Conservation (phyloP, 2,329 filamentous ascomycete genomes). For the Aureobasidium sp. region DNA sequence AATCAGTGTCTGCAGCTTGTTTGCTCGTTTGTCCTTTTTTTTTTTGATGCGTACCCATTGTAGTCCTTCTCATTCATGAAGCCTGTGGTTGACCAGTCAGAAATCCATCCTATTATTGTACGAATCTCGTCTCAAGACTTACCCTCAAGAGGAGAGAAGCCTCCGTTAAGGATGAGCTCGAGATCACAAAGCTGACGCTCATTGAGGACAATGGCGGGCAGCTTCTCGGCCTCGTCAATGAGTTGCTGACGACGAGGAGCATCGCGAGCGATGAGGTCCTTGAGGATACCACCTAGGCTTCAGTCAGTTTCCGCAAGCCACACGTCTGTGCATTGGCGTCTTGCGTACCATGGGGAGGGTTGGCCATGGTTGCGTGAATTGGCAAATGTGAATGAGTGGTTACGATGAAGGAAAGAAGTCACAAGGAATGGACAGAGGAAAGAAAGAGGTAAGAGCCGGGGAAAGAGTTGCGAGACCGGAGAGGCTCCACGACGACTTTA, state of each 20-base stretch:
- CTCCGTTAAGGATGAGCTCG: constrained; percentile 93
- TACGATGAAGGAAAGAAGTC: constrained; percentile 5
- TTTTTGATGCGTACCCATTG: constrained; percentile 57
- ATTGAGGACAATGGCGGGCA: constrained; percentile 74
- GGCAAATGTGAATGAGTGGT: neutral
- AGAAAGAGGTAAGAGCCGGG: neutral
- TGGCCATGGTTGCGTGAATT: constrained; percentile 34
- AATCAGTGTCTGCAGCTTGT: constrained; percentile 23
- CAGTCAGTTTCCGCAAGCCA: constrained; percentile 18
- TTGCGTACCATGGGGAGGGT: constrained; percentile 41
- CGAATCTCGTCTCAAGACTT: constrained; percentile 32
- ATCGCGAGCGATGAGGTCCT: constrained; percentile 95
- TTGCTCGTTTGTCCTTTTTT: neutral
- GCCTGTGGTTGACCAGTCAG: constrained; percentile 45
- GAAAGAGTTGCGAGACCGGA: constrained; percentile 10
- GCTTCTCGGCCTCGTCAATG: constrained; percentile 70
- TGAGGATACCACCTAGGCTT: constrained; percentile 71
- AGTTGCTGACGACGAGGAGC: constrained; percentile 73
- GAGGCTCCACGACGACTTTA: neutral
- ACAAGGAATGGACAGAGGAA: neutral
- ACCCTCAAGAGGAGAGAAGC: constrained; percentile 97
- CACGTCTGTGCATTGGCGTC: constrained; percentile 7
- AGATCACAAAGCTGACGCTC: constrained; percentile 97
- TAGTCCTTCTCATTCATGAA: constrained; percentile 98
- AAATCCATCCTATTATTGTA: too few species aligned